Conservation (phyloP, 1,284 basidiomycete species). For the Dichomitus squalens region DNA sequence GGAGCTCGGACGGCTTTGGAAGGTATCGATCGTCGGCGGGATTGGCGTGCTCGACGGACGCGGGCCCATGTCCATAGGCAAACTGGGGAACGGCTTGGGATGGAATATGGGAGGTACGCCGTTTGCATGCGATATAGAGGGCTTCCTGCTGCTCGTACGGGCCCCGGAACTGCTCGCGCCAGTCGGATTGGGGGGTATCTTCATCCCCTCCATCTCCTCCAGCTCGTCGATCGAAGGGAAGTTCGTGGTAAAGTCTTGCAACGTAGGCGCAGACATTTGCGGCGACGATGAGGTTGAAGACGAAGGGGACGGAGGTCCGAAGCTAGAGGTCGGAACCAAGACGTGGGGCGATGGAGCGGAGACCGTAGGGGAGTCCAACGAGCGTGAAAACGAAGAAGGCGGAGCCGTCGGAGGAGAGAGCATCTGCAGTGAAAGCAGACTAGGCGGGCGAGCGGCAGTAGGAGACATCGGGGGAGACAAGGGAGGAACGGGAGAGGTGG, state of each 20-base stretch:
- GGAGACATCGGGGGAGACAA: slow-evolving; percentile 20
- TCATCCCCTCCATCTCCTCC: slow-evolving; percentile 53
- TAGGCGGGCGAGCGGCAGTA: slow-evolving; percentile 13
- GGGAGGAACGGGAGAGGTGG: slow-evolving; percentile 20
- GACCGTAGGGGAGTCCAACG: slow-evolving; percentile 34
- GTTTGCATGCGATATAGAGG: slow-evolving; percentile 17
- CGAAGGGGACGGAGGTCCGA: slow-evolving; percentile 74
- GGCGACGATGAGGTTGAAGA: slow-evolving; percentile 50
- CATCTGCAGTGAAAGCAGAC: slow-evolving; percentile 31
- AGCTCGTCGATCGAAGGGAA: slow-evolving; percentile 80
- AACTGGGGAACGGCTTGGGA: slow-evolving; percentile 45
- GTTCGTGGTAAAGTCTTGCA: slow-evolving; percentile 58
- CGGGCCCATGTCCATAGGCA: slow-evolving; percentile 57
- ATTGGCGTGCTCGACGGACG: slow-evolving; percentile 76
- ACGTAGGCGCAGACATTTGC: slow-evolving; percentile 36
- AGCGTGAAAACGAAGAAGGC: slow-evolving; percentile 31
- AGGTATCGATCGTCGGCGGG: slow-evolving; percentile 55
- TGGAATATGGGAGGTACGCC: slow-evolving; percentile 19
- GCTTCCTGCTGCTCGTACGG: slow-evolving; percentile 13
- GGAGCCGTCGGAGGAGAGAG: slow-evolving; percentile 30
- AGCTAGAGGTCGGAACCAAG: slow-evolving; percentile 64
- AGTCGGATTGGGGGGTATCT: slow-evolving; percentile 49
- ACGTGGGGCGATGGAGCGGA: slow-evolving; percentile 46
- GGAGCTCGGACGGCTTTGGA: slow-evolving; percentile 63
- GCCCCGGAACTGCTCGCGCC: slow-evolving; percentile 33